Conservation (phyloP, 176 grass and related monocot species). For the Hsuehochloa calcarea region DNA sequence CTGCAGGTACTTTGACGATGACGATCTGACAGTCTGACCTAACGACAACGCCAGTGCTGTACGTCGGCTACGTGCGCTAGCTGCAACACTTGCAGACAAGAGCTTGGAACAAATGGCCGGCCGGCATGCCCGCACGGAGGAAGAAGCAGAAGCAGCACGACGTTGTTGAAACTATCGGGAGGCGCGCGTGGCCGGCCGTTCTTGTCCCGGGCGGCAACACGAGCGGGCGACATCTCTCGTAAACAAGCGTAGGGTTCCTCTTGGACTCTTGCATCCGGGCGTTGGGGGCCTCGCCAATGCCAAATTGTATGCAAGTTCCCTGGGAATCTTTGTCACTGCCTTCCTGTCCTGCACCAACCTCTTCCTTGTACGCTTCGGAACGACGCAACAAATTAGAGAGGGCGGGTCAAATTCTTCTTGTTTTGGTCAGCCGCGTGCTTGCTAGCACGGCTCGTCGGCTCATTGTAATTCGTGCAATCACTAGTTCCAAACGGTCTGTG, state of each 20-base stretch:
- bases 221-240: slow-evolving; percentile 23
- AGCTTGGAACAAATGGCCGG: background rate
- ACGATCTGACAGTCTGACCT: background rate
- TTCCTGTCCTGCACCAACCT: background rate
- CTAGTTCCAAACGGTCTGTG: too few relatives aligned
- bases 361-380: background rate
- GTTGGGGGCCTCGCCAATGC: background rate
- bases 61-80: background rate
- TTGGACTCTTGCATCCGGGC: background rate
- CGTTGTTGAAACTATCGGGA: background rate
- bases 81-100: background rate
- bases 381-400: background rate
- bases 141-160: background rate
- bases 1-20: background rate
- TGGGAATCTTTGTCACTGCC: slow-evolving; percentile 21
- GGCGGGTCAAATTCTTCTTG: background rate
- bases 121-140: background rate
- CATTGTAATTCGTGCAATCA: background rate
- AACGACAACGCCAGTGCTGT: background rate
- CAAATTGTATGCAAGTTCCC: background rate
- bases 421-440: background rate
- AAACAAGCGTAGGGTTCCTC: slow-evolving; percentile 4
- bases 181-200: background rate
- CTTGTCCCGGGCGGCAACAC: slow-evolving; percentile 22
- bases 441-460: background rate